These are phyloP conservation scores for Stellera chamaejasme DNA, from an alignment of 345 rosid species.

Conservation along the genomic window DNA sequence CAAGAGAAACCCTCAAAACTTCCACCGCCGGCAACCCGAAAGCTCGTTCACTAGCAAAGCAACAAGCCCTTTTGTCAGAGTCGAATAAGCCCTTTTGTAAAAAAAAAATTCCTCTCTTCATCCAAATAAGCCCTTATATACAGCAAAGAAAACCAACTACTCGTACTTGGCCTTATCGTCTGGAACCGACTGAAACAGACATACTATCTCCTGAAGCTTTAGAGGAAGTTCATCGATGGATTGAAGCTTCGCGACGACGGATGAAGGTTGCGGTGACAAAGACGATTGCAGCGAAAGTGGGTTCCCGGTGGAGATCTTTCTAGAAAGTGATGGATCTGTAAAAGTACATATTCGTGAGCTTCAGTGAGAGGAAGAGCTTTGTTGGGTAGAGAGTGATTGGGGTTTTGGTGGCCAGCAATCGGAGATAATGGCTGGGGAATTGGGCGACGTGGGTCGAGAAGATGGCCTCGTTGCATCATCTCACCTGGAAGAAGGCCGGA, in stretches of 20 bases:
- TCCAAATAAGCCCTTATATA: slow-evolving; percentile 93
- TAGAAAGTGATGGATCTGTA: slow-evolving; percentile 37
- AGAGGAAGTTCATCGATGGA: slow-evolving; percentile 81
- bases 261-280: slow-evolving; percentile 27
- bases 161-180: slow-evolving; percentile 73
- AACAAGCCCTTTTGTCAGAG: too few species aligned
- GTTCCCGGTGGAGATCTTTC: slow-evolving; percentile 21
- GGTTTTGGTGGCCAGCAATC: slow-evolving; percentile 29
- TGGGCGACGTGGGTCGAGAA: too few species aligned
- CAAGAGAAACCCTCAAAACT: slow-evolving; percentile 64
- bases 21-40: slow-evolving; percentile 71
- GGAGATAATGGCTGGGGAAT: slow-evolving; percentile 4
- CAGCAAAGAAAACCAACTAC: slow-evolving; percentile 85
- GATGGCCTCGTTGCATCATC: too few species aligned
- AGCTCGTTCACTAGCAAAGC: slow-evolving; percentile 84
- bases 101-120: slow-evolving; percentile 44
- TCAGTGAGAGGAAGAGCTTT: slow-evolving; percentile 10
- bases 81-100: too few species aligned
- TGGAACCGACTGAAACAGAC: slow-evolving; percentile 72
- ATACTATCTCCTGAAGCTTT: slow-evolving; percentile 75
- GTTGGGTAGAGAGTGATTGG: slow-evolving; percentile 16
- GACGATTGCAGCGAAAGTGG: slow-evolving; percentile 9
- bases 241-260: slow-evolving; percentile 41
- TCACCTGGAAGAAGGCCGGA: too few species aligned
- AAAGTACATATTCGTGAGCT: slow-evolving; percentile 19